Base-by-base conservation (phyloP, 495 filamentous ascomycete genomes). In the Haplographium delicatum region DNA sequence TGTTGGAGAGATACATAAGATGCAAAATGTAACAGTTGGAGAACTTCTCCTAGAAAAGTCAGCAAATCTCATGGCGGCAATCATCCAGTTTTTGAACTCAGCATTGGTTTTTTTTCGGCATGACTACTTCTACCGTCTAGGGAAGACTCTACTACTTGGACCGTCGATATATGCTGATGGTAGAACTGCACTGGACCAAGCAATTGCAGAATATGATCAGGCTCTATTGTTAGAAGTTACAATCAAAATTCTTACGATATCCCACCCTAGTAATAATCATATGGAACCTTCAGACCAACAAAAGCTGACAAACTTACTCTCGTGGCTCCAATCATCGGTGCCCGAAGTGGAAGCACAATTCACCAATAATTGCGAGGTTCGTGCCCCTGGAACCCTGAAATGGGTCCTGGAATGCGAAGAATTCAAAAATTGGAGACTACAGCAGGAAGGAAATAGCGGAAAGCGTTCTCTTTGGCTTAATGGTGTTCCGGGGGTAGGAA, bases 141-240 rank as follows among this genome's bases (percentile, higher is more conserved):
- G n/a, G 8, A 52, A 52, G 22, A 35, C 39, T 19, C 9, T 52
- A 10, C 26, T 52, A 18, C 28, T 52, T 9, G 49, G 49, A 4
- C 49, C 49, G 13, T 9, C 44, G 13, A 37, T 52, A 11, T 52
- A 20, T 7, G 7, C 13, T 5, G 8, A 6, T 3, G 25, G 39
- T 11, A 44, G 15, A 23, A 26, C 13, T 16, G 40, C 22, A 3
- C 31, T 52, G 2, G 8, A 18, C 38, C 8, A 20, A 3, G 49
- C 49, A 8, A 16, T 16, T 37, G 49, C 13, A 18, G 49, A 52
- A 37, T 52, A 52, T 37, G 49, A 52, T 26, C 49, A 52, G 22
- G 25, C 49, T 15, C 22, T 52, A 27, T 40, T 52, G 23, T 23
- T 52, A 4, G 39, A 52, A 28, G 45, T 52, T 44, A 40, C 49